Percentiles rank a stretch among this genome's conserved stretches.
phyloP scores from a whole-genome alignment of 805 yeast species.

The Metschnikowia colocasiae region DNA sequence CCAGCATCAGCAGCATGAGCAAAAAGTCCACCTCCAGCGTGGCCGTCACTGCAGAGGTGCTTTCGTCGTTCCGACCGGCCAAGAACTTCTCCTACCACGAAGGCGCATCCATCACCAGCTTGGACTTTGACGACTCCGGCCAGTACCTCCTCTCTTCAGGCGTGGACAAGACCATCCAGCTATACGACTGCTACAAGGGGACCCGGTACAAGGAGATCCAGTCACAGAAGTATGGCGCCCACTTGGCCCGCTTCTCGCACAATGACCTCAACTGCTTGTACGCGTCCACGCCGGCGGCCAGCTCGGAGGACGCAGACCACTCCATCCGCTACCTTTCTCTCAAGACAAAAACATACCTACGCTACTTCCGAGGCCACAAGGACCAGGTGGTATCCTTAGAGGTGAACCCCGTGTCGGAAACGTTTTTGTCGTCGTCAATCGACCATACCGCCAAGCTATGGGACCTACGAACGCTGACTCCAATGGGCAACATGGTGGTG shows the following conservation, averaged over 20 bases:
- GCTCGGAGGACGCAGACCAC: slow-evolving; percentile 51
- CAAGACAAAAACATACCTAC: slow-evolving; percentile 70
- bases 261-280: slow-evolving; percentile 67
- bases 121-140: slow-evolving; percentile 83
- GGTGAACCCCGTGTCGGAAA: slow-evolving; percentile 65
- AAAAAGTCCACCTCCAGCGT: slow-evolving; percentile 24
- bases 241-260: slow-evolving; percentile 80
- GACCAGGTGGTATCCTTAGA: slow-evolving; percentile 70
- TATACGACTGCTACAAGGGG: slow-evolving; percentile 74
- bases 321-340: slow-evolving; percentile 72
- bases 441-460: slow-evolving; percentile 83
- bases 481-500: slow-evolving; percentile 55
- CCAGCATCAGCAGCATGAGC: slow-evolving; percentile 1
- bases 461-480: slow-evolving; percentile 71
- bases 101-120: slow-evolving; percentile 57
- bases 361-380: slow-evolving; percentile 87
- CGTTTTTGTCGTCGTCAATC: slow-evolving; percentile 60
- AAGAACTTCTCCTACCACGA: slow-evolving; percentile 52
- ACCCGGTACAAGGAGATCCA: slow-evolving; percentile 62
- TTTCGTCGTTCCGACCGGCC: slow-evolving; percentile 29
- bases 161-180: slow-evolving; percentile 75
- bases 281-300: slow-evolving; percentile 61
- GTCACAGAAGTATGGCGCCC: slow-evolving; percentile 90
- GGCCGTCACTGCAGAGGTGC: slow-evolving; percentile 23
- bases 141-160: slow-evolving; percentile 72